Base-by-base conservation (phyloP, 345 rosid species). In the Psidium guajava region DNA sequence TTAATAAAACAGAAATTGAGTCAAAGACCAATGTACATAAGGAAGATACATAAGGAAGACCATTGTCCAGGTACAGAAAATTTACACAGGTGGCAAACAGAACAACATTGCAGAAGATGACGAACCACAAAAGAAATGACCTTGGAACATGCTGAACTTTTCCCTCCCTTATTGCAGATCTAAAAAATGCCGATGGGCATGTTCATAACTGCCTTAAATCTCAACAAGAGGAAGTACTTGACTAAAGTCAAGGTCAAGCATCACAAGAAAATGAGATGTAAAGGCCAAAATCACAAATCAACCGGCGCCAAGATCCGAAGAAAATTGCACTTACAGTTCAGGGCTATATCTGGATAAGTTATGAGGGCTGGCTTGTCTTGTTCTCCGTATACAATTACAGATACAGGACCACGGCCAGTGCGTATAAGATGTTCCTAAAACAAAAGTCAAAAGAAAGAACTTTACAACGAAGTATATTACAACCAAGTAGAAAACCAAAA, bases 271-370 rank as follows among this genome's bases (percentile, higher is more conserved):
- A 18, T 4, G 22, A 64, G 47, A 16, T 69, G 77, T 69, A 20
- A 0, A 40, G 77, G 47, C 77, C 77, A 28, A 84, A 82, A 83
- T 5, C 85, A 50, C 73, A 47, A 8, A 88, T 20, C 11, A 90
- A 83, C 55, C 18, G 13, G 87, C 53, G 57, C 86, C 82, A 73
- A 64, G 82, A 64, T 52, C 42, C 4, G 44, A 58, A 49, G 42
- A 83, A 61, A 44, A 13, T n/a, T 6, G 54, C 44, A 89, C 97
- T 93, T 90, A 96, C 96, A 92, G 86, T 94, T 92, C 83, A 96
- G 90, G 81, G 95, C 98, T 88, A 96, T 87, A 92, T 96, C 98
- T 36, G 98, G 98, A 92, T 96, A 96, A 83, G 98, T 96, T 73
- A 96, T 91, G 84, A 96, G 83, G 44, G 98, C 96, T 27, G 98